Conservation (phyloP, 1,139 yeast genomes). For the Magnusiomyces tetraspermus region DNA sequence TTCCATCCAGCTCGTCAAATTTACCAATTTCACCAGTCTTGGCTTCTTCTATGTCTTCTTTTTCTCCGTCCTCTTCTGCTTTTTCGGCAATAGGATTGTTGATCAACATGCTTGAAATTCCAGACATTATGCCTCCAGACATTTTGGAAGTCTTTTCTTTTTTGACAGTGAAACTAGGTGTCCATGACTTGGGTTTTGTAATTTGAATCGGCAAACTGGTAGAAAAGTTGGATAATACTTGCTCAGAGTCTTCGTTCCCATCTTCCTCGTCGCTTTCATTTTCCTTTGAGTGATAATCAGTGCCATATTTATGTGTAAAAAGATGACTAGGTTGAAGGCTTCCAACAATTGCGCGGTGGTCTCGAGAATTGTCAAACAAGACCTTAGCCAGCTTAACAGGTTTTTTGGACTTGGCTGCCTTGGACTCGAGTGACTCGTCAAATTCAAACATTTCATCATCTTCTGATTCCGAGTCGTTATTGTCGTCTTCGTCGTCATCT, state of each 20-base stretch:
- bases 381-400: too few relatives aligned
- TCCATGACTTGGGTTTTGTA: not conserved
- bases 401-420: slow-evolving; percentile 6
- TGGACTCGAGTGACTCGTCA: slow-evolving; percentile 12
- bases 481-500: not conserved
- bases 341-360: not conserved
- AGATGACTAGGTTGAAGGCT: not conserved
- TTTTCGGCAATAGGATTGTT: too few relatives aligned
- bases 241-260: not conserved
- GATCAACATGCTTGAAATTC: too few relatives aligned
- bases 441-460: slow-evolving; percentile 14
- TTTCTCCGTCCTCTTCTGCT: too few relatives aligned
- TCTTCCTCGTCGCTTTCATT: too few relatives aligned
- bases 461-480: slow-evolving; percentile 12
- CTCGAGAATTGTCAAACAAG: too few relatives aligned
- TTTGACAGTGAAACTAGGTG: not conserved
- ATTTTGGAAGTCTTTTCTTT: not conserved
- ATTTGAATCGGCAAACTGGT: slow-evolving; percentile 14
- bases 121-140: not conserved
- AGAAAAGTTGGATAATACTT: slow-evolving; percentile 7
- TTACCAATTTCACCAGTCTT: too few relatives aligned
- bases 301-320: too few relatives aligned
- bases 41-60: too few relatives aligned
- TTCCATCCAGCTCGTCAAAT: too few relatives aligned
- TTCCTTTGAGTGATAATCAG: too few relatives aligned